phyloP scores from a whole-genome alignment of 2,329 filamentous ascomycete species.

The Monosporascus sp. region DNA sequence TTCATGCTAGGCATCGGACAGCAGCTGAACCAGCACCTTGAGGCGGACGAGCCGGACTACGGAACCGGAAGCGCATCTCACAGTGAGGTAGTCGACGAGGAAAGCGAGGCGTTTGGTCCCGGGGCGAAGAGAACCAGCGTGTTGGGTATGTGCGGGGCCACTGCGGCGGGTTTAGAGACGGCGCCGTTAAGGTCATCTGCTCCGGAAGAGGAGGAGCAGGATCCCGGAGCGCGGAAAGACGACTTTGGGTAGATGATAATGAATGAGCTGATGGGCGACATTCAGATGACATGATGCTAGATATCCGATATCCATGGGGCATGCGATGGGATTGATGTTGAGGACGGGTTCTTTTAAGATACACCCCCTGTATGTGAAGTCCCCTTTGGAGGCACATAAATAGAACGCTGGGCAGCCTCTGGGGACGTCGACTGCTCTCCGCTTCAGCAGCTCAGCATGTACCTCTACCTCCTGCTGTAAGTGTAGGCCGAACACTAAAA shows the following conservation, averaged over 20 bases:
- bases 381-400: no score
- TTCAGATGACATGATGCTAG: no score
- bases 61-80: slow-evolving; percentile 13
- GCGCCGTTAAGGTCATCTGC: slow-evolving; percentile 35
- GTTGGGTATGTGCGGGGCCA: slow-evolving; percentile 38
- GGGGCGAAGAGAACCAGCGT: slow-evolving; percentile 52
- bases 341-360: no score
- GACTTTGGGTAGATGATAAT: slow-evolving; percentile 20
- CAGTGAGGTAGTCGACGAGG: slow-evolving; percentile 41
- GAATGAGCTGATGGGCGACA: neutral
- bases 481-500: no score
- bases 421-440: no score
- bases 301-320: no score
- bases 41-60: slow-evolving; percentile 23
- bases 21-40: slow-evolving; percentile 42
- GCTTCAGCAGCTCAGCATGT: no score
- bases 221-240: slow-evolving; percentile 16
- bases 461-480: no score
- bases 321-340: no score
- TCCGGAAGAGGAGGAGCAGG: slow-evolving; percentile 15
- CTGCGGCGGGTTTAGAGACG: slow-evolving; percentile 40
- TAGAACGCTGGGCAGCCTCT: no score
- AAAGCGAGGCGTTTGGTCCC: slow-evolving; percentile 52
- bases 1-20: slow-evolving; percentile 49
- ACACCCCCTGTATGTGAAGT: no score